phyloP scores from a whole-genome alignment of 495 filamentous ascomycete species.

The Venustampulla echinocandica region DNA sequence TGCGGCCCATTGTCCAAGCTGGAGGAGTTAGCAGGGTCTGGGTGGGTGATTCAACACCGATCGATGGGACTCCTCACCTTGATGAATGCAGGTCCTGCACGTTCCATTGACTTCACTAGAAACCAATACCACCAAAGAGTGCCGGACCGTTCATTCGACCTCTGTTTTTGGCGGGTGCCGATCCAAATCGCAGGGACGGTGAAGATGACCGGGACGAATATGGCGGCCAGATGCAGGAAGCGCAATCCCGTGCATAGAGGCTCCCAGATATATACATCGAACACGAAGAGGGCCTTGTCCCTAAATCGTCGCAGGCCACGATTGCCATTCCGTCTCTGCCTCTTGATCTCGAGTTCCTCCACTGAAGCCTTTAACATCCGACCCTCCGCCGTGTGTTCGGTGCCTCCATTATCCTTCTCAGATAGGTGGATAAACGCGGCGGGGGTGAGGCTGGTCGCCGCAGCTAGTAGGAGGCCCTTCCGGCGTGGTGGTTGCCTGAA shows the following conservation, averaged over 20 bases:
- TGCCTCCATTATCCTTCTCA: conserved; percentile 50
- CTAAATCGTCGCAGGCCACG: conserved; percentile 44
- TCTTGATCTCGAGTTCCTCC: conserved; percentile 70
- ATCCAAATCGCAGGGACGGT: conserved; percentile 75
- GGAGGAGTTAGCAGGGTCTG: conserved; percentile 20
- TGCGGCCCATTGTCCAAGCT: conserved; percentile 99
- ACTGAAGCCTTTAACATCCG: conserved; percentile 79
- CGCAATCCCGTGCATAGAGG: conserved; percentile 80
- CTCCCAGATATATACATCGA: conserved; percentile 72
- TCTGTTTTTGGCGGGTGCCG: conserved; percentile 49
- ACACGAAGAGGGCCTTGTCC: conserved; percentile 47
- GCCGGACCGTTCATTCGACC: conserved; percentile 62
- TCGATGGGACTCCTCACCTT: conserved; percentile 51
- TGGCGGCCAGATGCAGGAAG: conserved; percentile 74
- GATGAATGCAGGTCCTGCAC: conserved; percentile 92
- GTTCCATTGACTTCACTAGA: conserved; percentile 83
- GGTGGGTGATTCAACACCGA: no score
- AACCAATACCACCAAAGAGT: conserved; percentile 95
- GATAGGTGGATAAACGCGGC: conserved; percentile 65
- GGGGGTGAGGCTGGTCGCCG: conserved; percentile 41
- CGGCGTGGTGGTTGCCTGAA: conserved; percentile 25
- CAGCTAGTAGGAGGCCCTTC: conserved; percentile 35
- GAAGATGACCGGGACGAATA: conserved; percentile 84
- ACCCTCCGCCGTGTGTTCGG: conserved; percentile 64
- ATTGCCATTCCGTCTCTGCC: conserved; percentile 51